phyloP scores from a whole-genome alignment of 176 grass and related monocot genomes.

The Paspalum notatum region DNA sequence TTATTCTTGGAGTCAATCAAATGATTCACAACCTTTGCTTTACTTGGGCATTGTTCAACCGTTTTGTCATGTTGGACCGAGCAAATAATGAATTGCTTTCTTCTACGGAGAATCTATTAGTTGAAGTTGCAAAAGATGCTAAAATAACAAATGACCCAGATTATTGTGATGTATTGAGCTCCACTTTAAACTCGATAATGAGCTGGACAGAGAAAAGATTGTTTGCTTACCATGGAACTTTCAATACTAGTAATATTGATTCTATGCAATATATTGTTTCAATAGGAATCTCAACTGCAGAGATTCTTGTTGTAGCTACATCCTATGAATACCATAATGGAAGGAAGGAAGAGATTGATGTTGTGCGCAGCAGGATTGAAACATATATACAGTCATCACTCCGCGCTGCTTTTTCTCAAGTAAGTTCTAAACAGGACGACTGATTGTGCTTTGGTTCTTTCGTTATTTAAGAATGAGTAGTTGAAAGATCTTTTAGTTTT shows the following conservation, averaged over 20 bases:
- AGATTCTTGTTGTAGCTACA: slow-evolving; percentile 66
- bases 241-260: slow-evolving; percentile 68
- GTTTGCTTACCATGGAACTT: slow-evolving; percentile 83
- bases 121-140: slow-evolving; percentile 78
- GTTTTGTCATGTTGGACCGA: slow-evolving; percentile 65
- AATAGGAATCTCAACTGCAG: slow-evolving; percentile 68
- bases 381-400: slow-evolving; percentile 80
- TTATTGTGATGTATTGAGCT: slow-evolving; percentile 84
- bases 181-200: slow-evolving; percentile 71
- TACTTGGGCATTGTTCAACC: slow-evolving; percentile 76
- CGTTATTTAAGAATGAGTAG: neutral
- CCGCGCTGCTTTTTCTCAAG: slow-evolving; percentile 78
- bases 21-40: slow-evolving; percentile 85
- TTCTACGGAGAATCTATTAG: slow-evolving; percentile 59
- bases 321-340: slow-evolving; percentile 59
- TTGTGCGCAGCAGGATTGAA: slow-evolving; percentile 62
- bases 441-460: neutral
- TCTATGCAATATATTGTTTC: slow-evolving; percentile 70
- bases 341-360: slow-evolving; percentile 65
- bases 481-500: neutral
- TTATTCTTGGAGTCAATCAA: slow-evolving; percentile 78
- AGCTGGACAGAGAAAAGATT: slow-evolving; percentile 80
- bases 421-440: slow-evolving; percentile 45
- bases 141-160: slow-evolving; percentile 72
- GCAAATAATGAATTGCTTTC: slow-evolving; percentile 64